These are phyloP conservation scores for Trichoderma parareesei DNA, from an alignment of 495 filamentous ascomycete genomes.

Conservation along the genomic window DNA sequence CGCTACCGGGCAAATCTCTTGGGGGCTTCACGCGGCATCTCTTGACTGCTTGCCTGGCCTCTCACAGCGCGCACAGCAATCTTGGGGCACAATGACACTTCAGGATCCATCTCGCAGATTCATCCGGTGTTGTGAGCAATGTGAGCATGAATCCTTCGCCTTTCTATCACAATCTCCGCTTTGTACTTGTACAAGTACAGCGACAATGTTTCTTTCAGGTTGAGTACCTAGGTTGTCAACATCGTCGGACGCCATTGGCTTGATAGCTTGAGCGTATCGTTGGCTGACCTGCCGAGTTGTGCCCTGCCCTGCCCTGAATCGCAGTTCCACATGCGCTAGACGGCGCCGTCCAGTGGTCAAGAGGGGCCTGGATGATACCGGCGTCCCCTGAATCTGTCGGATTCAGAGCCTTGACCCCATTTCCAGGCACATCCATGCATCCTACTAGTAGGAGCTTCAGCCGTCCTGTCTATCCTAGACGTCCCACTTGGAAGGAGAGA, in stretches of 20 bases:
- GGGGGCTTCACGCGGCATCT: no score
- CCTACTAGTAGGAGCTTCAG: not conserved
- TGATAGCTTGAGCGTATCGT: not conserved
- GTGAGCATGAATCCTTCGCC: no score
- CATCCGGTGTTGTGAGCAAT: no score
- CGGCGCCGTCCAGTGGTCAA: not conserved
- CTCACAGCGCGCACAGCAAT: no score
- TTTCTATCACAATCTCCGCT: no score
- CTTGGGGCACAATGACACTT: no score
- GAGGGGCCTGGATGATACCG: not conserved
- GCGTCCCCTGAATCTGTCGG: not conserved
- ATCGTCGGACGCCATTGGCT: not conserved
- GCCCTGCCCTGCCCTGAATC: not conserved
- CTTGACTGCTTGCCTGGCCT: no score
- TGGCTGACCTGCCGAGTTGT: not conserved
- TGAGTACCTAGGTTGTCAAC: no score
- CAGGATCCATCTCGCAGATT: no score
- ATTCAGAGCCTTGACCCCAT: not conserved
- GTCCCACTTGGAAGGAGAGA: not conserved
- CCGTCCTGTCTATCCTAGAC: not conserved
- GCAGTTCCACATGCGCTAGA: not conserved
- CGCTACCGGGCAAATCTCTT: no score
- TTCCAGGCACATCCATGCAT: not conserved
- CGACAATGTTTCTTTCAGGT: no score
- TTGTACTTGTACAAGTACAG: no score